Base-by-base conservation (phyloP, 495 filamentous ascomycete genomes). In the Penicillium macrosclerotiorum region DNA sequence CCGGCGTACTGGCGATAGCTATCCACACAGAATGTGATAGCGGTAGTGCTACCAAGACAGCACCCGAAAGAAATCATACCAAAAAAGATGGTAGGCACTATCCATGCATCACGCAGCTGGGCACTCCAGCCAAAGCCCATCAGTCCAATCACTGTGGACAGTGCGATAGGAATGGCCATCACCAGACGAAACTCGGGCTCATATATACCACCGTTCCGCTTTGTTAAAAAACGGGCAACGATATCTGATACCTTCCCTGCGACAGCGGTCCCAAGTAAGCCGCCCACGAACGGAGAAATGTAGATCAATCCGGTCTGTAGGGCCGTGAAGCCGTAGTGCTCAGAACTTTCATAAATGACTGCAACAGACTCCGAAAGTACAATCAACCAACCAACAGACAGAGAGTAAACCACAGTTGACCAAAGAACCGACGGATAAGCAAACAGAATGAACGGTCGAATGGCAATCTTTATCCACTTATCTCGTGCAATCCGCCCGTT, bases 101-200 rank as follows among this genome's bases (percentile, higher is more conserved):
- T 93, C 87, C 89, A 95, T 13, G 76, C 68, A 62, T 95, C 78
- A n/a, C 74, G 71, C 19, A 80, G 72, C 38, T 85, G 63, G 0
- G 88, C 89, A 22, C 83, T 89, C 92, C 92, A 96, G 4, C 92
- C 92, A 59, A 91, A 96, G 8, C 89, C 92, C 79, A 96, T 93
- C 29, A 96, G 74, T 3, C 92, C 93, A 23, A 92, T 83, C 5
- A 82, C 81, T 0, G 92, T 96, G 11, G 82, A 78, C 35, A 96
- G 48, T 0, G 84, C 78, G 13, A 96, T 80, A 2, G 91, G 92
- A 20, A 86, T 68, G 2, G 83, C 89, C 92, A 98, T 96, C 40
- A 96, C 82, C 9, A 97, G 79, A 17, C 92, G 77, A 65, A 96
- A 96, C 68, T 98, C 92, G 2, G 92, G 92, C 67, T 96, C 93